phyloP scores from a whole-genome alignment of 2,329 filamentous ascomycete genomes.

The Colletotrichum lupini region DNA sequence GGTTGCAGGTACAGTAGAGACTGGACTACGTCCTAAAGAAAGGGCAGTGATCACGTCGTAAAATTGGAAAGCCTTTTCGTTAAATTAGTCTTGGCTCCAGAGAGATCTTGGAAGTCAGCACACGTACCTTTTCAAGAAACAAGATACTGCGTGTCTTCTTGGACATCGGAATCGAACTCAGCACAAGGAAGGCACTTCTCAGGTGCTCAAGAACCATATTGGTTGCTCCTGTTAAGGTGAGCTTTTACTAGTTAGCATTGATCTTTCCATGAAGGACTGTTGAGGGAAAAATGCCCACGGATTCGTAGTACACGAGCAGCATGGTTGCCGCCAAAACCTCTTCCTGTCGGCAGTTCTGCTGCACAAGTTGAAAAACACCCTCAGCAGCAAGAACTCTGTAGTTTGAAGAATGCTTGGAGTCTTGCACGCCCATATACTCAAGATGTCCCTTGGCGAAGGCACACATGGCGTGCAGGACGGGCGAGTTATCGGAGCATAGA shows the following conservation, averaged over 20 bases:
- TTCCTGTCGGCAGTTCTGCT: conserved; percentile 59
- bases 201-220: not conserved
- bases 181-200: not conserved
- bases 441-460: conserved; percentile 86
- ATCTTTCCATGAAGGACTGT: not conserved
- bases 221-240: not conserved
- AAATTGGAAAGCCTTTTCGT: not conserved
- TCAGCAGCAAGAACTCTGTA: conserved; percentile 70
- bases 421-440: conserved; percentile 69
- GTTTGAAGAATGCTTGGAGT: conserved; percentile 62
- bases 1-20: not conserved
- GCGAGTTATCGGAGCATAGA: conserved; percentile 62
- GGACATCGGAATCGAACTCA: not conserved
- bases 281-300: not conserved
- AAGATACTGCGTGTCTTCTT: not conserved
- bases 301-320: conserved; percentile 58
- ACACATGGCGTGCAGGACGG: conserved; percentile 84
- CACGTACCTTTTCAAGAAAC: not conserved
- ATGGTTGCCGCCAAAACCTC: conserved; percentile 70
- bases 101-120: not conserved
- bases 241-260: not conserved
- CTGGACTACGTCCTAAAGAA: not conserved
- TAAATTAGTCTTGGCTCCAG: not conserved
- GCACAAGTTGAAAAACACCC: conserved; percentile 62
- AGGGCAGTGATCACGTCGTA: not conserved